Evolutionary conservation across 2,329 filamentous ascomycete species (phyloP).

Genomic region (Aureobasidium subglaciale): DNA sequence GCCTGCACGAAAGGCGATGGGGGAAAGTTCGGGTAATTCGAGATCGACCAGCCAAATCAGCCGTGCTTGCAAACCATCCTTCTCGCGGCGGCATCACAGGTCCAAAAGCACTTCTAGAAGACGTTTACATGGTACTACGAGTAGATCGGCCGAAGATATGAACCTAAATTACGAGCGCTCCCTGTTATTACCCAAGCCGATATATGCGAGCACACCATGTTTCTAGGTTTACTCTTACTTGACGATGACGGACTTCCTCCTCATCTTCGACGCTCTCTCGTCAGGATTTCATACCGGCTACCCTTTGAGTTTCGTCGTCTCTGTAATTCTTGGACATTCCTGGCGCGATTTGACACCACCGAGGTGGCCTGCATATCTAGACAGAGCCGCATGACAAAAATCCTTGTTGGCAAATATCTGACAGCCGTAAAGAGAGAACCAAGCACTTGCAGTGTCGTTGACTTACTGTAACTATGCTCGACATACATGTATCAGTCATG

Average conservation of each 20-base stretch:
- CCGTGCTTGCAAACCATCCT: background rate
- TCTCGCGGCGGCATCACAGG: background rate
- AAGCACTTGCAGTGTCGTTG: constrained; percentile 36
- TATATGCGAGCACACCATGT: background rate
- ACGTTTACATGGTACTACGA: no score
- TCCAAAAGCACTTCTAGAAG: background rate
- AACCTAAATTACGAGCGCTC: background rate
- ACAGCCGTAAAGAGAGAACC: constrained; percentile 29
- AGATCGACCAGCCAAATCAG: background rate
- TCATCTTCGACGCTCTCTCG: background rate
- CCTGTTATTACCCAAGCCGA: background rate
- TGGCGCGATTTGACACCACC: constrained; percentile 29
- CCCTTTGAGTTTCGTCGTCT: constrained; percentile 25
- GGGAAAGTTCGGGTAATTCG: background rate
- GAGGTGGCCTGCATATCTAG: no score
- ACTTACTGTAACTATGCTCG: constrained; percentile 33
- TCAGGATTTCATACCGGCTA: background rate
- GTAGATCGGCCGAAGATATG: background rate
- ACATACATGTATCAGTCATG: constrained; percentile 33
- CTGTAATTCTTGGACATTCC: constrained; percentile 33
- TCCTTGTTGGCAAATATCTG: no score
- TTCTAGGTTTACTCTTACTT: background rate
- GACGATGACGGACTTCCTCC: background rate
- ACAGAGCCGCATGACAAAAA: no score
- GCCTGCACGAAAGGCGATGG: no score